These are phyloP conservation scores for Neonectria hederae DNA, from an alignment of 2,329 filamentous ascomycete species.

Conservation along the genomic window DNA sequence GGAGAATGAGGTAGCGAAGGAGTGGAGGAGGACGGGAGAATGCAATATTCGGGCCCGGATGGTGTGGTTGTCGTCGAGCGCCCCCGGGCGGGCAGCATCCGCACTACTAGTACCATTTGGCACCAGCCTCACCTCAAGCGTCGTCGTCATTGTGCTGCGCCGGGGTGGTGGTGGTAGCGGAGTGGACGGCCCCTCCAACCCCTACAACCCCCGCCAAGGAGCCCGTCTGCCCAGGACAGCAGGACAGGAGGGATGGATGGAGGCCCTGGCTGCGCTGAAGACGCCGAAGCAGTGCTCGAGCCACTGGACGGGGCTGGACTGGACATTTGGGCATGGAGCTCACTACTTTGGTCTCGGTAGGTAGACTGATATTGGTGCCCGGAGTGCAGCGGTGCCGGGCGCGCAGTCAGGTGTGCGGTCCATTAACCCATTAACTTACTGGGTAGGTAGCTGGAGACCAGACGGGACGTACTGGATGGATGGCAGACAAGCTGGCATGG, in stretches of 20 bases:
- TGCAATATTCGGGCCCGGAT: constrained; percentile 3
- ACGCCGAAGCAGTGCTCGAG: constrained; percentile 10
- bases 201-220: not conserved
- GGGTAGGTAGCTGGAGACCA: too few relatives aligned
- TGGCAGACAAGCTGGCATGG: constrained; percentile 17
- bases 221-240: not conserved
- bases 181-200: constrained; percentile 16
- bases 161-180: constrained; percentile 22
- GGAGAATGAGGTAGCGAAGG: constrained; percentile 15
- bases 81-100: not conserved
- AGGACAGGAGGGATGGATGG: too few relatives aligned
- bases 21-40: constrained; percentile 12
- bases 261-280: constrained; percentile 9
- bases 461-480: not conserved
- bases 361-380: not conserved
- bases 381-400: not conserved
- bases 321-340: too few relatives aligned
- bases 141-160: constrained; percentile 34
- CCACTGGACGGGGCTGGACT: not conserved
- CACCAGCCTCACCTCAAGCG: constrained; percentile 7
- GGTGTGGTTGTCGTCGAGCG: constrained; percentile 22
- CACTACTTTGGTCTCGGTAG: too few relatives aligned
- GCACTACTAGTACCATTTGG: constrained; percentile 24
- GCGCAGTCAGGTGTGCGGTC: constrained; percentile 2
- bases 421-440: too few relatives aligned